These are phyloP conservation scores for Cyberlindnera bimundalis DNA, from an alignment of 805 yeast genomes.

Conservation along the genomic window DNA sequence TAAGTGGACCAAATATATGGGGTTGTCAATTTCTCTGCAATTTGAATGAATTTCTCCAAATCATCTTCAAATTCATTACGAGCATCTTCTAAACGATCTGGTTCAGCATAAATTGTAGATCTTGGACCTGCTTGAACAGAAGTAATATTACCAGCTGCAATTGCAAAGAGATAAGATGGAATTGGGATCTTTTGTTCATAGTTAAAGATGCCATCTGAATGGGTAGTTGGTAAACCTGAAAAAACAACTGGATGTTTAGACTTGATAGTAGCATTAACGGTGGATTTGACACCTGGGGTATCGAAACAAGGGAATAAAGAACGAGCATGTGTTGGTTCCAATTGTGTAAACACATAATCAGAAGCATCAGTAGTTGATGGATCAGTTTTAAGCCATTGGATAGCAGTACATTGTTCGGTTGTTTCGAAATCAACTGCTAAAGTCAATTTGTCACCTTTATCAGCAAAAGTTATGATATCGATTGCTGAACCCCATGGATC, in stretches of 20 bases:
- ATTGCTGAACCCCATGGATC: slow-evolving; percentile 64
- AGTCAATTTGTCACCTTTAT: slow-evolving; percentile 14
- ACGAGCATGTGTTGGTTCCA: slow-evolving; percentile 90
- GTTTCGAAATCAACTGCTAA: slow-evolving; percentile 58
- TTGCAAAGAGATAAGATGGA: slow-evolving; percentile 78
- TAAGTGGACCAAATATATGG: slow-evolving; percentile 83
- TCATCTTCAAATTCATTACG: slow-evolving; percentile 79
- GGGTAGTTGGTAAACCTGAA: slow-evolving; percentile 52
- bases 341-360: slow-evolving; percentile 68
- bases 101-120: slow-evolving; percentile 79
- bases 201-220: slow-evolving; percentile 32
- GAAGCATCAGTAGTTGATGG: slow-evolving; percentile 65
- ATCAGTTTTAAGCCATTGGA: slow-evolving; percentile 73
- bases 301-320: slow-evolving; percentile 87
- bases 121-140: slow-evolving; percentile 78
- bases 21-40: slow-evolving; percentile 75
- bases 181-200: slow-evolving; percentile 79
- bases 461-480: slow-evolving; percentile 19
- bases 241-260: slow-evolving; percentile 71
- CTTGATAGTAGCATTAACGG: slow-evolving; percentile 52
- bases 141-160: slow-evolving; percentile 78
- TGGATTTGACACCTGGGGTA: slow-evolving; percentile 79
- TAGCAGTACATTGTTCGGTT: slow-evolving; percentile 73
- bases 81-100: slow-evolving; percentile 60
- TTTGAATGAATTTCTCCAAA: slow-evolving; percentile 71